phyloP scores from a whole-genome alignment of 2,329 filamentous ascomycete genomes.

The Fusarium sacchari region DNA sequence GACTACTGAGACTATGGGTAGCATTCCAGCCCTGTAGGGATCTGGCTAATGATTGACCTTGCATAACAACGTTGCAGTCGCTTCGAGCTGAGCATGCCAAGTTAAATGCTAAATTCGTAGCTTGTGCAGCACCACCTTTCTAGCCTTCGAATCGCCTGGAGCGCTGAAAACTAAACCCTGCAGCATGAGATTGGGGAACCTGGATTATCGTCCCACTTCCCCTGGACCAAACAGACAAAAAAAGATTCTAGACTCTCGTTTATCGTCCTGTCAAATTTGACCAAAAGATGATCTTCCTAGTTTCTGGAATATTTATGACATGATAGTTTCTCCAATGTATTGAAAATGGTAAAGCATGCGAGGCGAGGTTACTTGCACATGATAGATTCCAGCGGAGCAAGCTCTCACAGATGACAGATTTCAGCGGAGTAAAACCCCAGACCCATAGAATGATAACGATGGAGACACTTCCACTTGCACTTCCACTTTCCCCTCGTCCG shows the following conservation, averaged over 20 bases:
- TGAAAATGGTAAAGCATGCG: neutral
- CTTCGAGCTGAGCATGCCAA: neutral
- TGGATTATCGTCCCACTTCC: neutral
- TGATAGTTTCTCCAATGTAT: neutral
- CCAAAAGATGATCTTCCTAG: neutral
- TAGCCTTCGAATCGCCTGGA: neutral
- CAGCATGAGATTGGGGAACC: neutral
- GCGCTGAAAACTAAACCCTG: neutral
- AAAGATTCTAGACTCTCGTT: neutral
- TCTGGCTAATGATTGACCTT: neutral
- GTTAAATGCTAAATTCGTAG: neutral
- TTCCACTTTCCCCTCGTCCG: neutral
- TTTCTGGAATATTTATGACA: neutral
- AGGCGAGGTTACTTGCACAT: neutral
- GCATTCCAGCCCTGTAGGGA: neutral
- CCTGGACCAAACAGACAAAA: neutral
- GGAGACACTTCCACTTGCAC: neutral
- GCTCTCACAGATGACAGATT: neutral
- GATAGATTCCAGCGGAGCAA: neutral
- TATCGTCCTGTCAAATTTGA: neutral
- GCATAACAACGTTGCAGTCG: neutral
- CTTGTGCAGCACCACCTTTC: neutral
- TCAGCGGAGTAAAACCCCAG: neutral
- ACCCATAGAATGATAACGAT: neutral
- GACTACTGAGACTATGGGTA: neutral